Percentiles rank a stretch among this genome's conserved stretches.
Evolutionary conservation across 192 early-diverging fungal species (phyloP).

Genomic region (Mortierella hygrophila): DNA sequence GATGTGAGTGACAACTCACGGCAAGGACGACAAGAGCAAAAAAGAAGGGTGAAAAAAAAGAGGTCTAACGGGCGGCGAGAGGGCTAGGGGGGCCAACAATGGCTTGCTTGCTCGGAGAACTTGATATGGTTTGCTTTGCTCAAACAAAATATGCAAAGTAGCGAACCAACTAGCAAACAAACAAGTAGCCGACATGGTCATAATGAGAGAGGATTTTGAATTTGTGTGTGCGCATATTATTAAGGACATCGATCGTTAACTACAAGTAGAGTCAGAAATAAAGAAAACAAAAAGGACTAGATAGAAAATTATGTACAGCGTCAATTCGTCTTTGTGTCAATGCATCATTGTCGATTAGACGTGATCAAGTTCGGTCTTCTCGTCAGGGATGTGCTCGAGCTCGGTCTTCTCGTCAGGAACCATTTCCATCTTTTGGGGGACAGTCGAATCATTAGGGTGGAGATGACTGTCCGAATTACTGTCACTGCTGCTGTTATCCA

Average conservation of each 20-base stretch:
- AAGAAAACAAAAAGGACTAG: not conserved
- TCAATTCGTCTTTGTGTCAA: not conserved
- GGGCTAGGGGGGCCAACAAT: not conserved
- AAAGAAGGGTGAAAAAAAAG: not conserved
- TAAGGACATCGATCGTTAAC: not conserved
- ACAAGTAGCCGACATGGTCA: not conserved
- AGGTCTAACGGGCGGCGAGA: not conserved
- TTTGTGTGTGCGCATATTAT: not conserved
- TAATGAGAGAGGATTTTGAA: not conserved
- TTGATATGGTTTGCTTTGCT: not conserved
- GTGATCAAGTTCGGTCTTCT: not conserved
- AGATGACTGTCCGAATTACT: not conserved
- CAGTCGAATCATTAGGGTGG: not conserved
- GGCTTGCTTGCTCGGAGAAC: not conserved
- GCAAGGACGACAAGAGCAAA: not conserved
- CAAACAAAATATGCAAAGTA: not conserved
- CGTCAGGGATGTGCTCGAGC: not conserved
- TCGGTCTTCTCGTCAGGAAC: not conserved
- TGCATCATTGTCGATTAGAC: not conserved
- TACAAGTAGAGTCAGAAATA: not conserved
- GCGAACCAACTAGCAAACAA: not conserved
- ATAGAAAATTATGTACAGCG: not conserved
- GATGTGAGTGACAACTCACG: not conserved
- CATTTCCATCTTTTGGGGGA: not conserved
- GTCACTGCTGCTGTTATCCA: not conserved